These are phyloP conservation scores for Pseudonectria foliicola DNA, from an alignment of 2,329 filamentous ascomycete genomes.

Conservation along the genomic window DNA sequence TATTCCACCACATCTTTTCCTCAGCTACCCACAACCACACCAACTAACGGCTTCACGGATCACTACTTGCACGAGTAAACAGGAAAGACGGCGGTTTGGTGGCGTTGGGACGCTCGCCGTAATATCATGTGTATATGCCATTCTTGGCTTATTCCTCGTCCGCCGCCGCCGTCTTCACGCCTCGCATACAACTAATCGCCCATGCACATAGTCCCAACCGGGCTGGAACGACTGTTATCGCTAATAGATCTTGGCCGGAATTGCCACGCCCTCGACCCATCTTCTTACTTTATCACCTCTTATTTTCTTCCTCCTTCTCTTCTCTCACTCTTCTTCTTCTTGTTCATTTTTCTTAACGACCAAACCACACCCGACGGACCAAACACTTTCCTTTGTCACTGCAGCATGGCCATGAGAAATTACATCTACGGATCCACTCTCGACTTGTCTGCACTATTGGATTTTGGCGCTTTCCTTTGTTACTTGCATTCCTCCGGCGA, in stretches of 20 bases:
- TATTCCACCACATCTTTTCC: slow-evolving; percentile 10
- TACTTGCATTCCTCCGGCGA: slow-evolving; percentile 14
- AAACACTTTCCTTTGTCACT: too few relatives aligned
- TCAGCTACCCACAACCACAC: too few relatives aligned
- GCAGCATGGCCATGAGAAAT: slow-evolving; percentile 1
- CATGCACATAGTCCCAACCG: slow-evolving; percentile 21
- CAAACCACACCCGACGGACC: too few relatives aligned
- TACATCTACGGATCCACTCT: slow-evolving; percentile 12
- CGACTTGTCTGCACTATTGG: slow-evolving; percentile 10
- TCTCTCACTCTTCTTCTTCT: neutral
- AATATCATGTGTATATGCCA: too few relatives aligned
- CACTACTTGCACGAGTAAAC: slow-evolving; percentile 1
- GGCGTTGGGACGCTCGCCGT: too few relatives aligned
- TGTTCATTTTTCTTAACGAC: too few relatives aligned
- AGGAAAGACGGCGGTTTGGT: too few relatives aligned
- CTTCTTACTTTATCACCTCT: slow-evolving; percentile 6
- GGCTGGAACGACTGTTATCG: slow-evolving; percentile 22
- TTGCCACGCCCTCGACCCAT: slow-evolving; percentile 13
- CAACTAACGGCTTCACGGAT: slow-evolving; percentile 7
- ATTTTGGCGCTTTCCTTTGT: slow-evolving; percentile 17
- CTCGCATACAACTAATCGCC: slow-evolving; percentile 1
- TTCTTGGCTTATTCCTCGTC: too few relatives aligned
- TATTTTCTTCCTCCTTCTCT: slow-evolving; percentile 13
- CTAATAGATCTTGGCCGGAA: slow-evolving; percentile 21
- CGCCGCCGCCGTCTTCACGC: too few relatives aligned